Base-by-base conservation (phyloP, 495 filamentous ascomycete species). In the Aspergillus conjunctus region DNA sequence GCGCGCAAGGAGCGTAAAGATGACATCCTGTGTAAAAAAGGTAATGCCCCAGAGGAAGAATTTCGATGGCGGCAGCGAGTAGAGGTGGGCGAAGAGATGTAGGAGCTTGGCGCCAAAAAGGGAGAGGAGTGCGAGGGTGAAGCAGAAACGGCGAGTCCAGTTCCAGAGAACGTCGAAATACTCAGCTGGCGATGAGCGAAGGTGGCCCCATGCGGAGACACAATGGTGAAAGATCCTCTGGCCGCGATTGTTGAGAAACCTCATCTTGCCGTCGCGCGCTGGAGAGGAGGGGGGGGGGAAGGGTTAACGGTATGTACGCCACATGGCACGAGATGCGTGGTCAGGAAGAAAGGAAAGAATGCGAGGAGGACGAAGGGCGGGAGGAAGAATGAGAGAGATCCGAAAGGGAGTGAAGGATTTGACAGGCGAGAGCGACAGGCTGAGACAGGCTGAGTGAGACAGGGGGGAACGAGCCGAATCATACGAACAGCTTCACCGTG, bases 1-100 rank as follows among this genome's bases (percentile, higher is more conserved):
- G 7, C 75, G 73, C 44, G 70, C 55, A 6, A 76, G 51, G 11
- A 77, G 55, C 8, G 74, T 58, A n/a, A 73, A 53, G 1, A 66
- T 56, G 22, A 76, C 71, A 76, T 77, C 75, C 59, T 77, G 73
- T 20, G 69, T 69, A 58, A 74, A 76, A 54, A 77, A 77, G 4
- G 75, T 75, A 18, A 71, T 45, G 1, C 72, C 72, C 73, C 75
- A 77, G 7, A 69, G 45, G 22, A 72, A 37, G 41, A 77, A 66
- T 49, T 72, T 68, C 11, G 48, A n/a, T 2, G 60, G 32, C 2
- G 75, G 72, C 11, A 77, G 60, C 0, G 75, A 76, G 45, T 72
- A 59, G 30, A 74, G 37, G 50, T 77, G 75, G 46, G 73, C 71
- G 60, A 71, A 75, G 53, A 77, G 64, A 68, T 77, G 75, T 8